Base-by-base conservation (phyloP, 1,284 basidiomycete genomes). In the Xerocomus amazonicus region DNA sequence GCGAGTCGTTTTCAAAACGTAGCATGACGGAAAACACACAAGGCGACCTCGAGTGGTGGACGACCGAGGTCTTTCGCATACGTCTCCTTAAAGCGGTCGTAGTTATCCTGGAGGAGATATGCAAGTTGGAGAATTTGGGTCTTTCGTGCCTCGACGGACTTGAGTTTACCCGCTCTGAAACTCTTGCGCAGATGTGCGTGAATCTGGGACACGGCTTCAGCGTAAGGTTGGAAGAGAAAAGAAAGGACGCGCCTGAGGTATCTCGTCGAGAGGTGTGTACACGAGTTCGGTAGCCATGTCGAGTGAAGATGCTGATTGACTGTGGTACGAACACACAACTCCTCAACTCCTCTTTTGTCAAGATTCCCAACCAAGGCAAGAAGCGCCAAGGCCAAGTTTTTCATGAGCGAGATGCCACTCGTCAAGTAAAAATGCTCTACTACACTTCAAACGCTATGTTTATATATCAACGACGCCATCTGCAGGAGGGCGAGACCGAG, bases 21-120 rank as follows among this genome's bases (percentile, higher is more conserved):
- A 14, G 27, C 6, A 7, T n/a, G 16, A 16, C 19, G 31, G 16
- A 23, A 3, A 14, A 69, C 81, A 55, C 53, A 86, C 85, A 86
- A 74, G 38, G 77, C 66, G 6, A 69, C 65, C 62, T 89, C 84
- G 6, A 80, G 58, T 3, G 63, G 37, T 0, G 78, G 80, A 39
- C 84, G 72, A 1, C 82, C 80, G 9, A 90, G 65, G 58, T 89
- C 87, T 5, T 68, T 57, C 3, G 64, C 62, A 43, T 86, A 60
- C 0, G 84, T 71, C n/a, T 79, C 72, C 40, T 77, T 72, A 57
- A 88, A 79, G 14, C 69, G 72, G 28, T 75, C 64, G 7, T 69
- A 57, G 61, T 89, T 87, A 65, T 89, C 87, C 56, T 84, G 73
- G 56, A 89, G 16, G 56, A 87, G 67, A 59, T 88, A 85, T 8